Percentiles rank a stretch among this genome's conserved stretches.
phyloP scores from a whole-genome alignment of 352 stramenopile species.

The Paralagenidium karlingii region DNA sequence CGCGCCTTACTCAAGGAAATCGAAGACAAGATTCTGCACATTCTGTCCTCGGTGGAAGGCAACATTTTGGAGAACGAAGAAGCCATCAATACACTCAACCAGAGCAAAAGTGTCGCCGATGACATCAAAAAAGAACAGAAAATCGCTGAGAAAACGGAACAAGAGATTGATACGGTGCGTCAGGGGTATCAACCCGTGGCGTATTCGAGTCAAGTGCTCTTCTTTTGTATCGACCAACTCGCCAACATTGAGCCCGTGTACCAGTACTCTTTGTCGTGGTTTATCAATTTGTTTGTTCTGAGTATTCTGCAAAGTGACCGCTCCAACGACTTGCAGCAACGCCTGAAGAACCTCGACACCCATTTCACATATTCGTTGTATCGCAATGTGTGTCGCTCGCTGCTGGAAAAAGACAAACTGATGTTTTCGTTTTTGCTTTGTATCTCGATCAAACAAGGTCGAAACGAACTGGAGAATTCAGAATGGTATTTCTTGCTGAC shows the following conservation, averaged over 20 bases:
- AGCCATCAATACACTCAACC: slow-evolving; percentile 89
- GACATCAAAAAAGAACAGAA: slow-evolving; percentile 90
- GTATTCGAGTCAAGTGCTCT: slow-evolving; percentile 87
- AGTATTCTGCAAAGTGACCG: slow-evolving; percentile 82
- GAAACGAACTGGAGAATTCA: slow-evolving; percentile 55
- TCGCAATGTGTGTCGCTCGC: slow-evolving; percentile 85
- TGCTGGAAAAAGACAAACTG: slow-evolving; percentile 91
- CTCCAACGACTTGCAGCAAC: slow-evolving; percentile 51
- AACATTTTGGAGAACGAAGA: slow-evolving; percentile 92
- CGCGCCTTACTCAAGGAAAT: slow-evolving; percentile 88
- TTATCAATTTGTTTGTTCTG: slow-evolving; percentile 85
- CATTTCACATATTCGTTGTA: slow-evolving; percentile 91
- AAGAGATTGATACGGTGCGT: slow-evolving; percentile 84
- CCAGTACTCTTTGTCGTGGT: slow-evolving; percentile 89
- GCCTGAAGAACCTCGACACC: slow-evolving; percentile 69
- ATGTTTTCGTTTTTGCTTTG: slow-evolving; percentile 89
- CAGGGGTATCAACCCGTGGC: slow-evolving; percentile 82
- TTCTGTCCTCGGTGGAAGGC: slow-evolving; percentile 82
- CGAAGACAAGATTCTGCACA: slow-evolving; percentile 90
- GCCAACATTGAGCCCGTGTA: slow-evolving; percentile 91
- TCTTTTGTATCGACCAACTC: slow-evolving; percentile 90
- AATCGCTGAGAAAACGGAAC: slow-evolving; percentile 83
- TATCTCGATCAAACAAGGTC: slow-evolving; percentile 76
- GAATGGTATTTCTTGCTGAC: slow-evolving; percentile 94
- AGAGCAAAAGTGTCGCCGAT: slow-evolving; percentile 82